Evolutionary conservation across 2,329 filamentous ascomycete genomes (phyloP), one percentile per base, ranked within the genome.

Genomic region (Xylaria sp.): DNA sequence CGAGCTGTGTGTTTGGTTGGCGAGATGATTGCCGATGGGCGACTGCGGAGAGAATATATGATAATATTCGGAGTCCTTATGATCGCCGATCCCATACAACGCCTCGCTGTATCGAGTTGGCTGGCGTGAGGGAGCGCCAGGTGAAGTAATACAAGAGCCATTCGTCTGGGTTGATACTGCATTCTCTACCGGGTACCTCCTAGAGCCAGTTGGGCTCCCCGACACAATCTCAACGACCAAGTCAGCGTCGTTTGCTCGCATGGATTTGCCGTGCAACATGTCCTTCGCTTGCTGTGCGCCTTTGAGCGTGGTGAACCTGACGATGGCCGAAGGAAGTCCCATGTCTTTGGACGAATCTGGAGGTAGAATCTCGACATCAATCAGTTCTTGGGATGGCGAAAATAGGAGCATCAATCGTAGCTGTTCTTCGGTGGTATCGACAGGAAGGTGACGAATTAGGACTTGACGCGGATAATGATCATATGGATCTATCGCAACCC

Each of bases 31-130:
- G 48, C 88, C 89, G 63, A 93, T 90, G 1, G 91, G 91, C 6
- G 91, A 93, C 72, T 91, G 90, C 0, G 90, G 88, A 13, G 90
- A 91, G 79, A 93, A 94, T 30, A 93, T 89, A 71, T 90, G 87
- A 72, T 88, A 88, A 66, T 84, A 80, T 36, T 89, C 88, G 3
- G 86, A 83, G 60, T 86, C 85, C n/a, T 86, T 82, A 57, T 91
- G 83, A 68, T 92, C 89, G 67, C 83, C 85, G 64, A 84, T 85
- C 71, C 83, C 82, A 74, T 85, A 85, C 60, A 83, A 80, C 48
- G 82, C 82, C 68, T 85, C 86, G 71, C 88, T 89, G 78, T 87
- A 92, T 63, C 89, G 86, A 59, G 86, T 85, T 6, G 84, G 80
- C 73, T 89, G 87, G 69, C 87, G 85, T 43, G 81, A 78, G 18